A percentile compares a stretch with the other conserved stretches of the same genome.
These are phyloP conservation scores for Penicillium vulpinum DNA, from an alignment of 2,329 filamentous ascomycete species.

Conservation along the genomic window DNA sequence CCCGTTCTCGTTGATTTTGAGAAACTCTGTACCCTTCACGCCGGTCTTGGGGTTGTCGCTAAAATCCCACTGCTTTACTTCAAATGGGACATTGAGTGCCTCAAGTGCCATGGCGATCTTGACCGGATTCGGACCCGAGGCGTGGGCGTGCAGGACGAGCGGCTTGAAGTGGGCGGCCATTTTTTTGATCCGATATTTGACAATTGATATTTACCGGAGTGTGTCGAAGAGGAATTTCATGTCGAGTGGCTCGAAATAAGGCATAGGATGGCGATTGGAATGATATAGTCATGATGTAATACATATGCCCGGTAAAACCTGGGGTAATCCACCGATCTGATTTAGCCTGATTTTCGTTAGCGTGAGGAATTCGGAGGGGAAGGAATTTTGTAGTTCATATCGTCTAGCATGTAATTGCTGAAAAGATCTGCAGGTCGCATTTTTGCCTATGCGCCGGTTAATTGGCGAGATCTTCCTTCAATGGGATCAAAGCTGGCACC, in stretches of 20 bases:
- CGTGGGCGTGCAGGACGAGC: slow-evolving; percentile 44
- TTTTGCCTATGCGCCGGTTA: slow-evolving; percentile 1
- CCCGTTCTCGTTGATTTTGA: slow-evolving; percentile 49
- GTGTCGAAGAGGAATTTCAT: background rate
- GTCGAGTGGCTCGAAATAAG: background rate
- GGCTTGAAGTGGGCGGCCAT: slow-evolving; percentile 32
- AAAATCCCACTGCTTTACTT: slow-evolving; percentile 46
- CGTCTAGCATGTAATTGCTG: too few relatives aligned
- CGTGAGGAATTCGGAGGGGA: background rate
- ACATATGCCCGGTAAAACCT: background rate
- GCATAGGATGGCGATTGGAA: background rate
- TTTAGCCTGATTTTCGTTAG: slow-evolving; percentile 4
- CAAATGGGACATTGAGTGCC: slow-evolving; percentile 43
- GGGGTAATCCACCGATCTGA: background rate
- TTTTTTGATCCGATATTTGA: background rate
- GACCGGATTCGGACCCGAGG: slow-evolving; percentile 45
- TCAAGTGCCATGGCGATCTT: slow-evolving; percentile 48
- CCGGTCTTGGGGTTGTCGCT: slow-evolving; percentile 39
- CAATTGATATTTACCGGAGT: background rate
- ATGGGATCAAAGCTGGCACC: background rate
- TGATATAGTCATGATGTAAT: slow-evolving; percentile 23
- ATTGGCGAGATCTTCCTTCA: slow-evolving; percentile 8
- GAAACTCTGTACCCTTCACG: slow-evolving; percentile 31
- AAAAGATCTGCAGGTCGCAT: background rate
- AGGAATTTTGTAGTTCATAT: fast-evolving